Base-by-base conservation (phyloP, 2,329 filamentous ascomycete genomes). In the Stagonosporopsis cucurbitacearum region DNA sequence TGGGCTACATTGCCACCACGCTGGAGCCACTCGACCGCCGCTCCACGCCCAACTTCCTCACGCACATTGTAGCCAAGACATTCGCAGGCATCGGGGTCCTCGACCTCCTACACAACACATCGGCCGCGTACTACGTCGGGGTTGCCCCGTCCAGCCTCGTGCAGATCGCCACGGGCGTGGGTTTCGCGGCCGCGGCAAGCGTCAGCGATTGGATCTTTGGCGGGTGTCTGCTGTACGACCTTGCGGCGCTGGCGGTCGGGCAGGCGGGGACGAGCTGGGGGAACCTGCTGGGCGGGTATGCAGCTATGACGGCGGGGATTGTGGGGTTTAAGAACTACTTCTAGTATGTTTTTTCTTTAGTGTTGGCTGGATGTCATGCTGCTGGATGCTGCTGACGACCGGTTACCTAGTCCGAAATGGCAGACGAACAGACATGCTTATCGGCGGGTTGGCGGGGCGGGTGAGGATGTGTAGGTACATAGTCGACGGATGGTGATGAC, bases 171-270 rank as follows among this genome's bases (percentile, higher is more conserved):
- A 86, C 84, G 0, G 83, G 80, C 0, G 62, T 85, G 0, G 83
- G 81, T 0, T 86, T 86, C 55, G 82, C 78, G 0, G 71, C 79
- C 0, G 70, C 79, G 15, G 81, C 80, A 2, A 77, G 77, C 9
- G 62, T 70, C 32, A 85, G 82, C 61, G 84, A 87, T 65, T 86
- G 83, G 83, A 85, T 86, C 48, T 82, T 86, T 46, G 84, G 84
- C 0, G 82, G 80, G 0, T 85, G 84, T 63, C 67, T 87, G 57
- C 83, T 84, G 0, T 86, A 86, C 65, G 82, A 86, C 66, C 74
- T 86, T 17, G 74, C 85, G 13, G 83, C 80, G 7, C 63, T 86
- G 58, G 75, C 77, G 26, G 79, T 84, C 0, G 84, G 84, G 1
- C 84, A 87, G 71, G 75, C 75, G 7, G 74, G 71, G 4, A 46